Conservation (phyloP, 192 early-diverging fungal species). For the Entrophospora sp. region DNA sequence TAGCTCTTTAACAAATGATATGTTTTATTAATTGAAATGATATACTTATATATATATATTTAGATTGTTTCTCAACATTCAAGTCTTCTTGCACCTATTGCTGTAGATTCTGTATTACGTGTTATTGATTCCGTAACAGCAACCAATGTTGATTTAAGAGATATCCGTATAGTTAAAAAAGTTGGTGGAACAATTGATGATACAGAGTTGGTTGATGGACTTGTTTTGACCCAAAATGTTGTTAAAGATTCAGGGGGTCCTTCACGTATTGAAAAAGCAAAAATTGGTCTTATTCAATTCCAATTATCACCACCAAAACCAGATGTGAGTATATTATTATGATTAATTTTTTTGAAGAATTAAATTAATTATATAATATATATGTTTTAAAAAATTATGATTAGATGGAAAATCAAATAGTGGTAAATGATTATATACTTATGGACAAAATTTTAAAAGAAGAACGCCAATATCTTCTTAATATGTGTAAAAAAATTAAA, state of each 20-base stretch:
- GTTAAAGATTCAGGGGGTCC: constrained; percentile 92
- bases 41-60: neutral
- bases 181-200: constrained; percentile 98
- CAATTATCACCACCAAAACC: constrained; percentile 98
- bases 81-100: constrained; percentile 86
- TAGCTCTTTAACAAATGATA: no score
- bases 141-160: constrained; percentile 88
- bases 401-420: constrained; percentile 98
- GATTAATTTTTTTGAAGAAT: neutral
- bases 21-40: constrained; percentile 18
- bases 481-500: constrained; percentile 99
- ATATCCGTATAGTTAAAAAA: constrained; percentile 94
- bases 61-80: constrained; percentile 98
- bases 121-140: constrained; percentile 80
- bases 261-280: constrained; percentile 92
- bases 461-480: constrained; percentile 93
- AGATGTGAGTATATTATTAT: constrained; percentile 52
- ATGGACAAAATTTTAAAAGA: constrained; percentile 99
- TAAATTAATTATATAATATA: neutral
- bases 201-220: constrained; percentile 86
- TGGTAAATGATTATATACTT: constrained; percentile 98
- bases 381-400: neutral
- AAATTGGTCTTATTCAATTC: constrained; percentile 98
- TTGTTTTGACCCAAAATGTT: constrained; percentile 88
- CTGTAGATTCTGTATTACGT: constrained; percentile 89